A percentile compares a stretch with the other conserved stretches of the same genome.
Evolutionary conservation across 768 basidiomycete species (phyloP).

Genomic region (Lenzites betulinus): DNA sequence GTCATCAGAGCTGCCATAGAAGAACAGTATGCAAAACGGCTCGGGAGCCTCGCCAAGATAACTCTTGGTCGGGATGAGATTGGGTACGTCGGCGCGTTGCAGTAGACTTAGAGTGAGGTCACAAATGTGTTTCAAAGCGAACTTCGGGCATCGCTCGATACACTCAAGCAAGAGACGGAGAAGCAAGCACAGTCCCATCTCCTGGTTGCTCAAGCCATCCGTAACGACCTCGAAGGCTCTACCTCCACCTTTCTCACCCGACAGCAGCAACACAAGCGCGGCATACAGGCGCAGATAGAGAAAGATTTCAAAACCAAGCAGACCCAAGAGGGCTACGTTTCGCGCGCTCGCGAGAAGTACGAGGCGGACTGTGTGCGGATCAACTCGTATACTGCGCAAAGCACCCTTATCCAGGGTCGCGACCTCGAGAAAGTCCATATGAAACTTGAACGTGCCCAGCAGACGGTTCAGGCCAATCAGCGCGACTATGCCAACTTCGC

Average conservation of each 20-base stretch:
- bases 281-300: conserved; percentile 75
- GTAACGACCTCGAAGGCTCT: conserved; percentile 71
- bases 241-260: conserved; percentile 59
- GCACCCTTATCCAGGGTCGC: conserved; percentile 87
- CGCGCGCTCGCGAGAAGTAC: conserved; percentile 91
- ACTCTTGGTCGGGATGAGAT: conserved; percentile 88
- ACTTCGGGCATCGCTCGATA: conserved; percentile 77
- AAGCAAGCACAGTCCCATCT: conserved; percentile 74
- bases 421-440: conserved; percentile 88
- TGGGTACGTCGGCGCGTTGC: conserved; percentile 59
- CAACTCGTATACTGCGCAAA: conserved; percentile 92
- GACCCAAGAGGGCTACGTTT: conserved; percentile 81
- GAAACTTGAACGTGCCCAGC: conserved; percentile 86
- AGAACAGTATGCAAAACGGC: conserved; percentile 90
- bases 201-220: conserved; percentile 73
- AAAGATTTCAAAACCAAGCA: conserved; percentile 91
- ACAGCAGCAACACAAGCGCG: conserved; percentile 74
- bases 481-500: conserved; percentile 91
- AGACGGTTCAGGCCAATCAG: conserved; percentile 89
- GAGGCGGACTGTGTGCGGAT: conserved; percentile 90
- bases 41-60: conserved; percentile 76
- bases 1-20: conserved; percentile 78
- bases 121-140: conserved; percentile 54
- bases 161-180: conserved; percentile 80
- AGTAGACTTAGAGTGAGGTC: neutral